These are phyloP conservation scores for Cephaloascus albidus DNA, from an alignment of 805 yeast species.

Conservation along the genomic window DNA sequence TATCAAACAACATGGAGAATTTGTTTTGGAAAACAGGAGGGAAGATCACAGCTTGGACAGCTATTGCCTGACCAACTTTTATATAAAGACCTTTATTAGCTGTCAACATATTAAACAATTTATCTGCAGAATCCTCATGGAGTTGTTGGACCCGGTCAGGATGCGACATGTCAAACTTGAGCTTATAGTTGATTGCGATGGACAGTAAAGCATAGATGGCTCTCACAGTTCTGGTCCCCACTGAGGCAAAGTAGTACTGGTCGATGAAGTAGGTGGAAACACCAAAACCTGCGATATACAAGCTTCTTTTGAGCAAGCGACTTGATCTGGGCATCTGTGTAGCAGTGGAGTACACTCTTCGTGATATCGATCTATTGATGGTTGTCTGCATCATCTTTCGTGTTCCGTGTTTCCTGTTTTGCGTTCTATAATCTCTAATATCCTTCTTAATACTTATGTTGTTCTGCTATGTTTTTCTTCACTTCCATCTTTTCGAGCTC, in stretches of 20 bases:
- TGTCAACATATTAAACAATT: slow-evolving; percentile 33
- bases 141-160: slow-evolving; percentile 30
- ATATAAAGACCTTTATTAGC: slow-evolving; percentile 56
- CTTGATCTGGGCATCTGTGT: no score
- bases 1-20: slow-evolving; percentile 52
- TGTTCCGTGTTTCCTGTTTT: not conserved
- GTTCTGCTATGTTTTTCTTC: no score
- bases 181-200: slow-evolving; percentile 55
- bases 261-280: slow-evolving; percentile 20
- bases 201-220: slow-evolving; percentile 36
- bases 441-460: no score
- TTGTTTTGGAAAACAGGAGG: slow-evolving; percentile 56
- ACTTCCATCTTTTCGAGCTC: no score
- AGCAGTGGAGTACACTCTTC: not conserved
- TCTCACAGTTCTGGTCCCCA: slow-evolving; percentile 40
- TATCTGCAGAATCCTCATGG: slow-evolving; percentile 50
- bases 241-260: slow-evolving; percentile 32
- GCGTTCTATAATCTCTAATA: no score
- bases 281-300: slow-evolving; percentile 2
- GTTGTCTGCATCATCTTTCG: not conserved
- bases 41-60: slow-evolving; percentile 61
- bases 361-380: not conserved
- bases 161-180: slow-evolving; percentile 35
- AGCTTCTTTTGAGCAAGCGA: not conserved
- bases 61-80: slow-evolving; percentile 72